phyloP scores from a whole-genome alignment of 306 rosid species.

The Leucaena leucocephala region DNA sequence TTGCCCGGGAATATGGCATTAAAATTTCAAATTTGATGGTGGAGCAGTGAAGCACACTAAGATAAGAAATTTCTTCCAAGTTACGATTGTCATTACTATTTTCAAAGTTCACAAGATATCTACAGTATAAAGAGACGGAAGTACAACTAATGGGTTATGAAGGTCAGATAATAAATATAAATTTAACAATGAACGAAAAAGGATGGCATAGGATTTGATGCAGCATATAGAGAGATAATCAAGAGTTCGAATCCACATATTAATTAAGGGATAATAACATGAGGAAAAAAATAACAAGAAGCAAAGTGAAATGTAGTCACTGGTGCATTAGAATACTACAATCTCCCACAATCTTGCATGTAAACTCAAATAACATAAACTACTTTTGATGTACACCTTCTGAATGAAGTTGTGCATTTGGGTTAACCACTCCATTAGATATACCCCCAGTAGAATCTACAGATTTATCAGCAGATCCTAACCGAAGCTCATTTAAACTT shows the following conservation, averaged over 20 bases:
- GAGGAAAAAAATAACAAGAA: neutral
- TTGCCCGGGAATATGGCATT: neutral
- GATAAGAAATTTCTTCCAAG: neutral
- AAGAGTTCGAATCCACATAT: neutral
- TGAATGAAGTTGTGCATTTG: conserved; percentile 45
- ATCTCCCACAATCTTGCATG: neutral
- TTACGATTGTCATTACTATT: neutral
- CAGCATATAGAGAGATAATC: neutral
- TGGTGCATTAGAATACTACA: neutral
- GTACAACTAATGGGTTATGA: neutral
- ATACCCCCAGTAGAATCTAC: conserved; percentile 40
- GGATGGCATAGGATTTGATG: neutral
- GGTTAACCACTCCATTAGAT: conserved; percentile 37
- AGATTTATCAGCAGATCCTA: conserved; percentile 41
- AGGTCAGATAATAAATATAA: neutral
- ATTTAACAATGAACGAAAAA: neutral
- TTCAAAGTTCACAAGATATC: neutral
- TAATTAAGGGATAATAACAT: neutral
- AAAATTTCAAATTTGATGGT: neutral
- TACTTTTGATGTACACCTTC: conserved; percentile 38
- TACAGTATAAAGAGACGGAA: neutral
- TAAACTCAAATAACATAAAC: neutral
- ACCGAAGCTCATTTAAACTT: conserved; percentile 68
- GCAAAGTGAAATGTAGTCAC: neutral
- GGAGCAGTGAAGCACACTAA: neutral